phyloP scores from a whole-genome alignment of 495 filamentous ascomycete genomes.

The Penicillium mononematosum region DNA sequence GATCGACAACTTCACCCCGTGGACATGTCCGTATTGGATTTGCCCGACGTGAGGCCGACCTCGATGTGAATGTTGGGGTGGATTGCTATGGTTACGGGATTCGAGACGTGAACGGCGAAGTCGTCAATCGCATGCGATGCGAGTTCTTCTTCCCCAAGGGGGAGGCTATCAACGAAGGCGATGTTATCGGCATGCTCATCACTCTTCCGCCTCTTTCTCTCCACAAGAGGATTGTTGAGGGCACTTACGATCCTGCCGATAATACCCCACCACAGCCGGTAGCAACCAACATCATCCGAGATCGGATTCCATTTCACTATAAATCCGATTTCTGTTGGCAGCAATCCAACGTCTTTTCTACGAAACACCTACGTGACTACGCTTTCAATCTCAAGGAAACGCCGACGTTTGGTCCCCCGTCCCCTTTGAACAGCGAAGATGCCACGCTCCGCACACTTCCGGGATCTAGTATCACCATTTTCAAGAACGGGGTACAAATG shows the following conservation, averaged over 20 bases:
- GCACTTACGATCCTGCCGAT: conserved; percentile 82
- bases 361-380: conserved; percentile 82
- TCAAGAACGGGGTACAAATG: conserved; percentile 84
- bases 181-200: conserved; percentile 94
- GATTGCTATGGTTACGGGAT: conserved; percentile 97
- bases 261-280: conserved; percentile 24
- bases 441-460: conserved; percentile 79
- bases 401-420: conserved; percentile 53
- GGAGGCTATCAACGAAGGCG: conserved; percentile 73
- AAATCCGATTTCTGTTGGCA: conserved; percentile 94
- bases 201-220: conserved; percentile 78
- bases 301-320: conserved; percentile 90
- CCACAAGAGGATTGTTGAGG: conserved; percentile 84
- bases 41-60: conserved; percentile 82
- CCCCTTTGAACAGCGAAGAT: conserved; percentile 62
- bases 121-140: conserved; percentile 89
- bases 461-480: conserved; percentile 79
- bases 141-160: conserved; percentile 78
- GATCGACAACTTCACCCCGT: conserved; percentile 37
- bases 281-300: conserved; percentile 80
- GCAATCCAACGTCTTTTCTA: conserved; percentile 83
- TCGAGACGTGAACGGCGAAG: conserved; percentile 83
- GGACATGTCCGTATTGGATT: conserved; percentile 90
- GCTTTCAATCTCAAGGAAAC: conserved; percentile 51
- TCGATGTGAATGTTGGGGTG: conserved; percentile 91